A percentile compares a stretch with the other conserved stretches of the same genome.
Evolutionary conservation across 2,329 filamentous ascomycete species (phyloP).

Genomic region (Colletotrichum truncatum): DNA sequence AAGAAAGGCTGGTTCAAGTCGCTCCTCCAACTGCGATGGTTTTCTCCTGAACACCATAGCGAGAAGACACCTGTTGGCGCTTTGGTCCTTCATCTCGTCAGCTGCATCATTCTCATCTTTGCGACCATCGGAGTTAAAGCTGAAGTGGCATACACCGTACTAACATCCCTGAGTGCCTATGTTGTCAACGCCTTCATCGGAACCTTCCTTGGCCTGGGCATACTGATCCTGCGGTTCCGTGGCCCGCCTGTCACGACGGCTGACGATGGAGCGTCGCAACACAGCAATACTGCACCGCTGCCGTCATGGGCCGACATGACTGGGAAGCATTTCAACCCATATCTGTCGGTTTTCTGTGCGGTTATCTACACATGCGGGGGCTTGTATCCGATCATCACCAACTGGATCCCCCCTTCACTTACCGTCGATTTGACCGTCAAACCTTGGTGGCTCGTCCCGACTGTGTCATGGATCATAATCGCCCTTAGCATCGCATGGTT

Average conservation of each 20-base stretch:
- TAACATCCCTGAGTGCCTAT: constrained; percentile 44
- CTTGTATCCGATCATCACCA: constrained; percentile 42
- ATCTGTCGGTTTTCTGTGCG: constrained; percentile 41
- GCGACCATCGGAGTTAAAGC: constrained; percentile 40
- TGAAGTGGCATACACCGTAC: constrained; percentile 39
- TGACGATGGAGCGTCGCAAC: constrained; percentile 6
- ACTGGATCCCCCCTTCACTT: constrained; percentile 40
- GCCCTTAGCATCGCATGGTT: constrained; percentile 41
- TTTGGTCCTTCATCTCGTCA: constrained; percentile 43
- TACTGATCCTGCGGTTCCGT: constrained; percentile 44
- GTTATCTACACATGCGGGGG: constrained; percentile 42
- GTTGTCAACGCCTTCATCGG: constrained; percentile 46
- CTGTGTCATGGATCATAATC: constrained; percentile 42
- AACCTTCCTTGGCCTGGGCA: constrained; percentile 43
- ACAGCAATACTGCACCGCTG: constrained; percentile 24
- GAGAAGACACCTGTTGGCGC: constrained; percentile 48
- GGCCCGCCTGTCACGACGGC: constrained; percentile 39
- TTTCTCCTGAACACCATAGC: constrained; percentile 44
- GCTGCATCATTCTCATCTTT: constrained; percentile 44
- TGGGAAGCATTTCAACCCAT: constrained; percentile 40
- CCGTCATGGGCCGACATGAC: constrained; percentile 43
- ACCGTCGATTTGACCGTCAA: not conserved
- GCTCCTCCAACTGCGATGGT: constrained; percentile 38
- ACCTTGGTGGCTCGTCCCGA: constrained; percentile 43
- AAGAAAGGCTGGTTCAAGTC: constrained; percentile 39